Conservation (phyloP, 106 monocot species). For the Vanilla planifolia region DNA sequence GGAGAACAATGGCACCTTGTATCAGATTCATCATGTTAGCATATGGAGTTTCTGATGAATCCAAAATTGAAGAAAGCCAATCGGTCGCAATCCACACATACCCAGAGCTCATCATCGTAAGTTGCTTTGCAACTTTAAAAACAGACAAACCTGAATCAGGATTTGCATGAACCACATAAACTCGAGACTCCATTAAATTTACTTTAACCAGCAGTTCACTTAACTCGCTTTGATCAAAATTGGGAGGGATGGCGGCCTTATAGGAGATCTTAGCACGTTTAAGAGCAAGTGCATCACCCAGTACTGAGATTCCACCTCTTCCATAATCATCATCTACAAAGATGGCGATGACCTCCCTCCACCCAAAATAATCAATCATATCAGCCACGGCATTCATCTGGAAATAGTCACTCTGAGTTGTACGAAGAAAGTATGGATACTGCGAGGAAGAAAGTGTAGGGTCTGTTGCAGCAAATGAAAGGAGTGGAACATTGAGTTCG, state of each 20-base stretch:
- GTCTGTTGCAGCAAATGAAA: constrained; percentile 81
- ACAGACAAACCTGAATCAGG: constrained; percentile 65
- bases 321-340: constrained; percentile 77
- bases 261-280: constrained; percentile 58
- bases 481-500: constrained; percentile 62
- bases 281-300: constrained; percentile 43
- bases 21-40: constrained; percentile 36
- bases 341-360: constrained; percentile 66
- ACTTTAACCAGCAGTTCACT: constrained; percentile 39
- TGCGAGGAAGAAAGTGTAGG: constrained; percentile 54
- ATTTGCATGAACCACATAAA: constrained; percentile 71
- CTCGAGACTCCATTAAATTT: constrained; percentile 72
- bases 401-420: constrained; percentile 52
- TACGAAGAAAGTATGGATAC: constrained; percentile 53
- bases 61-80: constrained; percentile 62
- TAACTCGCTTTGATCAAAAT: constrained; percentile 17
- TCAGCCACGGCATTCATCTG: constrained; percentile 73
- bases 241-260: constrained; percentile 57
- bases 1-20: constrained; percentile 57
- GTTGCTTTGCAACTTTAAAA: constrained; percentile 43
- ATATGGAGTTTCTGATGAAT: constrained; percentile 23
- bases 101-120: constrained; percentile 51
- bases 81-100: constrained; percentile 89
- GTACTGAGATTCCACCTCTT: constrained; percentile 42
- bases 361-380: constrained; percentile 42